Percentiles rank a stretch among this genome's conserved stretches.
Conservation (phyloP, 2,329 filamentous ascomycete genomes). For the Camillea tinctor region DNA sequence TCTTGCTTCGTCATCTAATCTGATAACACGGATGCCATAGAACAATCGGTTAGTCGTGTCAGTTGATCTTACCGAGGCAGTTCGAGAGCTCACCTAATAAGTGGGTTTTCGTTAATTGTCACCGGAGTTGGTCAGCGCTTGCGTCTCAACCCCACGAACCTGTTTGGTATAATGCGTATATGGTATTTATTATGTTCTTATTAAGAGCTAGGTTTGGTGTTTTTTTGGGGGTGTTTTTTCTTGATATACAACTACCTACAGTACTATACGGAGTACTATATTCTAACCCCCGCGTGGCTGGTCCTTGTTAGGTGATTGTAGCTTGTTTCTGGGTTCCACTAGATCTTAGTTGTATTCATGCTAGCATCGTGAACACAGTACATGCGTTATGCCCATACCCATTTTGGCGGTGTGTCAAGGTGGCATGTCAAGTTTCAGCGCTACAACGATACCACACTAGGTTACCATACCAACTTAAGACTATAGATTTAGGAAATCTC, state of each 20-base stretch:
- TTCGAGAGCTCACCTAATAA: too few species aligned
- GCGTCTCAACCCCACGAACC: too few species aligned
- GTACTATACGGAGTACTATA: not conserved
- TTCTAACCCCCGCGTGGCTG: not conserved
- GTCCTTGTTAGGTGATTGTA: not conserved
- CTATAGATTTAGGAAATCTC: too few species aligned
- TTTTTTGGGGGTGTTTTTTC: not conserved
- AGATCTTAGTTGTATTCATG: not conserved
- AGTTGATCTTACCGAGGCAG: too few species aligned
- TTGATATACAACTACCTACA: not conserved
- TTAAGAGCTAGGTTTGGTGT: too few species aligned
- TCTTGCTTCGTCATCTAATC: not conserved
- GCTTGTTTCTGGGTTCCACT: not conserved
- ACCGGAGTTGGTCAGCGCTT: too few species aligned
- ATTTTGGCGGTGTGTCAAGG: not conserved
- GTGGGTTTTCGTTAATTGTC: too few species aligned
- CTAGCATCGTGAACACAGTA: not conserved
- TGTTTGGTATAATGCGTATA: too few species aligned
- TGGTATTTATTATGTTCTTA: too few species aligned
- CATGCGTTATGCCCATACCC: not conserved
- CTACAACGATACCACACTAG: not conserved
- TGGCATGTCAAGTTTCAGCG: not conserved
- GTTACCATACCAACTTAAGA: too few species aligned
- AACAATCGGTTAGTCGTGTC: too few species aligned
- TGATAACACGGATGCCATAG: not conserved